Conservation (phyloP, 768 basidiomycete species). For the Crucibulum laeve region DNA sequence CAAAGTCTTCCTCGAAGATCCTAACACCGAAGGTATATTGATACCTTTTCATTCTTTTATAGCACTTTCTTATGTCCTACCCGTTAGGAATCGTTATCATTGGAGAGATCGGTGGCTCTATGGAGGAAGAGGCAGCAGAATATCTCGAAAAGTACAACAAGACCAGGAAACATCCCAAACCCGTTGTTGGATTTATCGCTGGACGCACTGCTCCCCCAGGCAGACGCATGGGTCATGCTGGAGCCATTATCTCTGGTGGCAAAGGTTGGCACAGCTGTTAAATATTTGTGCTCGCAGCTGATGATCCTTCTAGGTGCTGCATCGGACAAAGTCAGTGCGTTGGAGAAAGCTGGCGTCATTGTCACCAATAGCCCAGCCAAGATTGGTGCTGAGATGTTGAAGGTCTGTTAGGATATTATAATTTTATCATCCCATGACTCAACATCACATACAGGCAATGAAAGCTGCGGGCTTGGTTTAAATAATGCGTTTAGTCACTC, state of each 20-base stretch:
- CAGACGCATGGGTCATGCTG: conserved; percentile 96
- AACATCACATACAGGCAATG: conserved; percentile 55
- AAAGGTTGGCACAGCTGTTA: conserved; percentile 56
- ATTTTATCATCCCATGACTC: conserved; percentile 2
- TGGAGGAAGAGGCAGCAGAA: conserved; percentile 99
- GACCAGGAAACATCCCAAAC: conserved; percentile 81
- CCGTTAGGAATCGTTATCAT: conserved; percentile 90
- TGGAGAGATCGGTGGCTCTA: conserved; percentile 97
- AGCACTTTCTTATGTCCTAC: conserved; percentile 1
- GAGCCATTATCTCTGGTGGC: conserved; percentile 96
- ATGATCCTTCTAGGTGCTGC: conserved; percentile 61
- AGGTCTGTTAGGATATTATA: conserved; percentile 44
- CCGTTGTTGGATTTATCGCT: conserved; percentile 97
- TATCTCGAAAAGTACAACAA: conserved; percentile 93
- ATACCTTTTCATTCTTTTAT: background rate
- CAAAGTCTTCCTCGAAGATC: conserved; percentile 94
- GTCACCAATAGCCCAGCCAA: conserved; percentile 95
- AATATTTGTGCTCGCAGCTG: background rate
- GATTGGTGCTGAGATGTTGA: conserved; percentile 86
- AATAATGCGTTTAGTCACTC: background rate
- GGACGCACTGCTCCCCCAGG: conserved; percentile 98
- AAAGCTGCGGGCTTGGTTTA: conserved; percentile 66
- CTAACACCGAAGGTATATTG: conserved; percentile 77
- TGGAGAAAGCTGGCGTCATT: conserved; percentile 88
- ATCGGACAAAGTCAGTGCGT: conserved; percentile 86